phyloP scores from a whole-genome alignment of 768 basidiomycete genomes.

The Amanita phalloides region DNA sequence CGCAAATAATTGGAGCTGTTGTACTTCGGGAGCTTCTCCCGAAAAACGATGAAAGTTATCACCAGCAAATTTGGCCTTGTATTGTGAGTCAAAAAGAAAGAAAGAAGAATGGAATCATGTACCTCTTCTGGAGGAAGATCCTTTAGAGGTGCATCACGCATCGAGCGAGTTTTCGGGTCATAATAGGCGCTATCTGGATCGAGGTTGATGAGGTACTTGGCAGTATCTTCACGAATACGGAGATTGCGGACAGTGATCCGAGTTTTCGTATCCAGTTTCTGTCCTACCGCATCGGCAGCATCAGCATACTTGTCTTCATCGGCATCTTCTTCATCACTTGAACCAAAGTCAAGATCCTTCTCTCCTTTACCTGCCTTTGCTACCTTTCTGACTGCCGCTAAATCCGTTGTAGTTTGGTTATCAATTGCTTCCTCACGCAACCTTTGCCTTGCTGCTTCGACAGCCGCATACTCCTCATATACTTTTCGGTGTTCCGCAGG shows the following conservation, averaged over 20 bases:
- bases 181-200: constrained; percentile 96
- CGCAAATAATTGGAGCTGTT: constrained; percentile 89
- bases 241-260: constrained; percentile 97
- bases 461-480: constrained; percentile 89
- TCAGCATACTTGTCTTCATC: constrained; percentile 99
- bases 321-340: constrained; percentile 89
- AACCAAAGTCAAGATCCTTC: constrained; percentile 88
- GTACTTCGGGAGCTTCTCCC: constrained; percentile 89
- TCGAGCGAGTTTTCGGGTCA: constrained; percentile 98
- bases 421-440: constrained; percentile 95
- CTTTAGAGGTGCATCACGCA: constrained; percentile 90
- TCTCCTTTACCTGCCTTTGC: constrained; percentile 80
- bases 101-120: constrained; percentile 16
- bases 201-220: constrained; percentile 95
- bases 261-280: constrained; percentile 96
- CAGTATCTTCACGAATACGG: constrained; percentile 97
- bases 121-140: constrained; percentile 83
- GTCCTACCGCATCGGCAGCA: constrained; percentile 93
- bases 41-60: constrained; percentile 92
- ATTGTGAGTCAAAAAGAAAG: constrained; percentile 3
- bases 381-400: constrained; percentile 88
- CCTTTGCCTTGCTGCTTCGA: constrained; percentile 86
- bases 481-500: constrained; percentile 75
- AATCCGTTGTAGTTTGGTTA: constrained; percentile 88
- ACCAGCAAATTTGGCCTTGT: constrained; percentile 81